Evolutionary conservation across 1,284 basidiomycete species (phyloP).

Genomic region (Sanghuangporus sanghuang): DNA sequence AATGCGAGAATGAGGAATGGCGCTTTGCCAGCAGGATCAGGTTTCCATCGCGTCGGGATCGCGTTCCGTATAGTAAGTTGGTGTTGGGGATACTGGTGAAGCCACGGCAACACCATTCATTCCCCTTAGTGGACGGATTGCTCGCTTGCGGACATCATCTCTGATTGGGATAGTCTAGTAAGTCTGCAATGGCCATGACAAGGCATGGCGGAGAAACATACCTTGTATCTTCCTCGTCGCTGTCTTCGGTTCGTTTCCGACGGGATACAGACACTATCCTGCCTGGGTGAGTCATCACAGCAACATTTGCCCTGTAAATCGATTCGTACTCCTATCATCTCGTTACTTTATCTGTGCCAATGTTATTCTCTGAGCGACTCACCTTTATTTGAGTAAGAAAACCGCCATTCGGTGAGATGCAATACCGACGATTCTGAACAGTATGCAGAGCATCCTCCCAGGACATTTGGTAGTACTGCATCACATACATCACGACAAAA

Average conservation of each 20-base stretch:
- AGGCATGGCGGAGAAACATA: slow-evolving; percentile 22
- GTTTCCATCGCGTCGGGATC: slow-evolving; percentile 49
- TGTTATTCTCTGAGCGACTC: slow-evolving; percentile 18
- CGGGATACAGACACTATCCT: slow-evolving; percentile 36
- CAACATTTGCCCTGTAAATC: slow-evolving; percentile 74
- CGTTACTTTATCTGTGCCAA: not conserved
- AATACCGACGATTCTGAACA: slow-evolving; percentile 87
- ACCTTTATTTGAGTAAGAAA: slow-evolving; percentile 87
- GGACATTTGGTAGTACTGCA: slow-evolving; percentile 74
- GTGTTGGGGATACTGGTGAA: not conserved
- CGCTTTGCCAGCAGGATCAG: not conserved
- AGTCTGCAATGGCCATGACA: slow-evolving; percentile 5
- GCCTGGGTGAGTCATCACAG: slow-evolving; percentile 52
- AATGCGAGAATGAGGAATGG: not conserved
- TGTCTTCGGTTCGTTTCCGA: slow-evolving; percentile 59
- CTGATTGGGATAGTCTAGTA: slow-evolving; percentile 26
- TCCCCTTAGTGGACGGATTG: slow-evolving; percentile 20
- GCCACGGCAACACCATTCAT: slow-evolving; percentile 28
- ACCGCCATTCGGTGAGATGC: slow-evolving; percentile 84
- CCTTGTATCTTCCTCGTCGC: slow-evolving; percentile 56
- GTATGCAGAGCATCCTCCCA: slow-evolving; percentile 83
- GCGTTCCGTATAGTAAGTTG: slow-evolving; percentile 14
- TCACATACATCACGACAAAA: slow-evolving; percentile 89
- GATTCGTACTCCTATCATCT: slow-evolving; percentile 76
- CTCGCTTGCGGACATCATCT: slow-evolving; percentile 43